Evolutionary conservation across 805 yeast species (phyloP).

Genomic region (Alloascoidea hylecoeti): DNA sequence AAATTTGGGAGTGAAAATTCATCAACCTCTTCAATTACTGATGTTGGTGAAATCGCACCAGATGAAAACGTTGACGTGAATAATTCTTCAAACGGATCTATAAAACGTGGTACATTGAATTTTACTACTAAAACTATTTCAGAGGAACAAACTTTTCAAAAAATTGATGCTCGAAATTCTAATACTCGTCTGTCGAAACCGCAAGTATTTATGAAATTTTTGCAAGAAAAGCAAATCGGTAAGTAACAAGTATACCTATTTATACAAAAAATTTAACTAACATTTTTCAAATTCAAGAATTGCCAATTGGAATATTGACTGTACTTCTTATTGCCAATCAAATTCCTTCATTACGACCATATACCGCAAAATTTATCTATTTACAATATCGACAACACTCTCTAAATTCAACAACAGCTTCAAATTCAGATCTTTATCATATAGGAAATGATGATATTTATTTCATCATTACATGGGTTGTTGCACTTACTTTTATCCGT

Average conservation of each 20-base stretch:
- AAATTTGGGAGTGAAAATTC: too few relatives aligned
- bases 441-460: constrained; percentile 42
- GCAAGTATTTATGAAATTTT: neutral
- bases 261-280: neutral
- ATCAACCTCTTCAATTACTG: too few relatives aligned
- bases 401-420: neutral
- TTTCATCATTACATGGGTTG: constrained; percentile 37
- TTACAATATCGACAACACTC: neutral
- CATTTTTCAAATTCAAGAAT: neutral
- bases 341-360: neutral
- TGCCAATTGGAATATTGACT: neutral
- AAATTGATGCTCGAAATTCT: too few relatives aligned
- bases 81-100: too few relatives aligned
- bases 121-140: too few relatives aligned
- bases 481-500: constrained; percentile 43
- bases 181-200: neutral
- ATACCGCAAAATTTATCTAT: neutral
- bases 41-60: too few relatives aligned
- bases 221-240: neutral
- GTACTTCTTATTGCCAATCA: neutral
- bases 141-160: too few relatives aligned
- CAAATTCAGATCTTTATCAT: constrained; percentile 26
- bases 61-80: too few relatives aligned
- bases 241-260: neutral
- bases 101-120: too few relatives aligned